Evolutionary conservation across 176 grass and related monocot species (phyloP), one percentile per base, ranked within the genome.

Genomic region (Hyparrhenia diplandra): DNA sequence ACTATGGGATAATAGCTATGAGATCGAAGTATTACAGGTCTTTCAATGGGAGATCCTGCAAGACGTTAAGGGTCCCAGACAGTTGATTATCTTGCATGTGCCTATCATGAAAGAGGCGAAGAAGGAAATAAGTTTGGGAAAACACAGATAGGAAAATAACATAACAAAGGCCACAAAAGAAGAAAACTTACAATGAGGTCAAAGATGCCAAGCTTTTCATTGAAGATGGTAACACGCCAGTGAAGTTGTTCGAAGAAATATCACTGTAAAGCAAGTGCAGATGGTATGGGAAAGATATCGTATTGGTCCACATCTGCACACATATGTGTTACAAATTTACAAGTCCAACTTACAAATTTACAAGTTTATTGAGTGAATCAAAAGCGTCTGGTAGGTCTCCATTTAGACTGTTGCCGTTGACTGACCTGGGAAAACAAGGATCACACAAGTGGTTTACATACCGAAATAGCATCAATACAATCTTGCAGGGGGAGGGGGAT

Each of bases 291-390:
- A 67, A 73, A 78, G 14, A 16, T 28, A 61, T 12, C 13, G 73
- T 62, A 49, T 47, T 75, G 55, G 37, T 58, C 28, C 40, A n/a
- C 23, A 42, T 5, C 14, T 21, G 21, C 21, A 9, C 9, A 16
- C 16, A 83, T 16, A 17, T 83, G 10, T 27, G 3, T 46, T 85
- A 90, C 85, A 97, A 82, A 89, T 94, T 92, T 81, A 92, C 75
- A 83, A 90, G 80, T 64, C 80, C 80, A 83, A 72, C 90, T 90
- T 90, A 99, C 97, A 99, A 86, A 90, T 99, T 99, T 69, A 96
- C 78, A 75, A 99, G 89, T 46, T 80, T 80, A 83, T 46, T 80
- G 29, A 96, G 89, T 54, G 88, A 76, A 66, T 79, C 85, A 69
- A 99, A 99, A 85, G 89, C 62, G 63, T 99, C 91, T 63, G 97